Evolutionary conservation across 2,329 filamentous ascomycete genomes (phyloP).

Genomic region (Calonectria ilicicola): DNA sequence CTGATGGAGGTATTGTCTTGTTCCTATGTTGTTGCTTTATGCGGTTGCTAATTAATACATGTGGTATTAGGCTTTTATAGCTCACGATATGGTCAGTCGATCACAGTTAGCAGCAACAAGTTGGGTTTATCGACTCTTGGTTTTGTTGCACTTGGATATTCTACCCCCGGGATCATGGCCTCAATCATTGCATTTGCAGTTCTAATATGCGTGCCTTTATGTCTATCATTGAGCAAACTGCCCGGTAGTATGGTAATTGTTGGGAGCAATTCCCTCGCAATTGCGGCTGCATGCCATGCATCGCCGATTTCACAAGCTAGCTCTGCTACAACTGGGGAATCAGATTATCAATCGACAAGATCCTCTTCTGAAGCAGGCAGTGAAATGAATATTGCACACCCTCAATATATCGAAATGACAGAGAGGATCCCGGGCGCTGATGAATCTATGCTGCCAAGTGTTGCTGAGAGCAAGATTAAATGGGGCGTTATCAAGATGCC

Average conservation of each 20-base stretch:
- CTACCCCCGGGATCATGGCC: neutral
- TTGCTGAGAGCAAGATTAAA: neutral
- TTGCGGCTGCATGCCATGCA: conserved; percentile 2
- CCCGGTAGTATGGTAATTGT: neutral
- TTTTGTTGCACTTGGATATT: conserved; percentile 1
- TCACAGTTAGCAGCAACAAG: neutral
- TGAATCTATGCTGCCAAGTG: neutral
- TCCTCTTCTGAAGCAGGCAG: neutral
- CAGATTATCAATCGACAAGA: neutral
- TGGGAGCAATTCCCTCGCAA: conserved; percentile 3
- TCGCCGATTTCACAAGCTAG: neutral
- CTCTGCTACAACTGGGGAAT: neutral
- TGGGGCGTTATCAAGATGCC: conserved; percentile 7
- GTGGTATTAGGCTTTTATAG: neutral
- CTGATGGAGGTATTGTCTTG: neutral
- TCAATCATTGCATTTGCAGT: neutral
- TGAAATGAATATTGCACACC: neutral
- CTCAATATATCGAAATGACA: neutral
- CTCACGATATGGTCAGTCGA: neutral
- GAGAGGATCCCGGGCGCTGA: neutral
- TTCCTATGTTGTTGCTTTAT: neutral
- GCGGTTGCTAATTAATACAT: neutral
- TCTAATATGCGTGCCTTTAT: neutral
- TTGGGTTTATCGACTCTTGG: neutral
- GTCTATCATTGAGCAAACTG: neutral